Evolutionary conservation across 2,329 filamentous ascomycete genomes (phyloP).

Genomic region (Microsporum audouinii): DNA sequence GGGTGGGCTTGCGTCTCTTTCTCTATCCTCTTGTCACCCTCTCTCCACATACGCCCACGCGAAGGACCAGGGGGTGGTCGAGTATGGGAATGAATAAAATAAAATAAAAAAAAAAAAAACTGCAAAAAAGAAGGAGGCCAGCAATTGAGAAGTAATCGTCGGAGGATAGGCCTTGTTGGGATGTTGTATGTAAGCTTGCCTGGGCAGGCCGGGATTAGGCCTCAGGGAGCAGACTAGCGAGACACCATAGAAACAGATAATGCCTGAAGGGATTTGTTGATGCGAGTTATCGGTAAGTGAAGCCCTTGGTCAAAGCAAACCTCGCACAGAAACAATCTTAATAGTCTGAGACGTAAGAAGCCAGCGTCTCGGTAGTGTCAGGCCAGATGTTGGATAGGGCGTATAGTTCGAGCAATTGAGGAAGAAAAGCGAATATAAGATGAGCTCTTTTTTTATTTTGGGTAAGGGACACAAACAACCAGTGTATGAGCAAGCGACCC

Average conservation of each 20-base stretch:
- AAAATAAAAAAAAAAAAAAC: not conserved
- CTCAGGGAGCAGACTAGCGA: not conserved
- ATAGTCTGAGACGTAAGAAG: not conserved
- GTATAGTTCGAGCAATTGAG: not conserved
- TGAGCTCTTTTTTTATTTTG: not conserved
- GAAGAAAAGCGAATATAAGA: not conserved
- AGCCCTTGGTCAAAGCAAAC: not conserved
- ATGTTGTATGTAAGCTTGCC: not conserved
- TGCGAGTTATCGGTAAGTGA: not conserved
- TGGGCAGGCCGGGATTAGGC: not conserved
- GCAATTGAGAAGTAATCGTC: not conserved
- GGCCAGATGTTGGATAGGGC: not conserved
- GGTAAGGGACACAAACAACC: not conserved
- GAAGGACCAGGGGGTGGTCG: slow-evolving; percentile 8
- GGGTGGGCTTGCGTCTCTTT: slow-evolving; percentile 1
- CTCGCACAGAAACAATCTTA: not conserved
- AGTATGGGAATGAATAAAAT: not conserved
- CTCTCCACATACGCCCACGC: slow-evolving; percentile 14
- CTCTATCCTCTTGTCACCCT: not conserved
- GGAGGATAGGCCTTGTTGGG: not conserved
- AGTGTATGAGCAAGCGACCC: slow-evolving; percentile 4
- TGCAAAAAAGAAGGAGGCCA: not conserved
- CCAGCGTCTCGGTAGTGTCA: not conserved
- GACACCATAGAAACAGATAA: not conserved
- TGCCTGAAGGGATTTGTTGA: not conserved